These are phyloP conservation scores for Sporothrix phasma DNA, from an alignment of 2,329 filamentous ascomycete genomes.

Conservation along the genomic window DNA sequence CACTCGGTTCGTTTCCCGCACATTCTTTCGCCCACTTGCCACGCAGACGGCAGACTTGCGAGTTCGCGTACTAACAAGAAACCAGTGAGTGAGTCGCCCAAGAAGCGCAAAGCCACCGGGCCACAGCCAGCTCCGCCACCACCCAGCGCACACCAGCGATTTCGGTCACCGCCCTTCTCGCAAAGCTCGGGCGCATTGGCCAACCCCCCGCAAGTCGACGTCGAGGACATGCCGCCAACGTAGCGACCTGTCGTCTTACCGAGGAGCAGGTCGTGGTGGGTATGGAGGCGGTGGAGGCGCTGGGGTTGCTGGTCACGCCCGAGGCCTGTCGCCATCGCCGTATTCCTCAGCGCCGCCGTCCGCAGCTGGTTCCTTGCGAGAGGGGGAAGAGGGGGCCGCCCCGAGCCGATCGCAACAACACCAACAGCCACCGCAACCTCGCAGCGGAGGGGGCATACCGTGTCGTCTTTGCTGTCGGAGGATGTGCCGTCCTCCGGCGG, in stretches of 20 bases:
- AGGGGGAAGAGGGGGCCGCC: constrained; percentile 26
- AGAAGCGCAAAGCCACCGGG: constrained; percentile 70
- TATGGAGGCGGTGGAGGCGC: constrained; percentile 10
- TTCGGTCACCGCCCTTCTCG: constrained; percentile 46
- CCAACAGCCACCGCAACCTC: constrained; percentile 19
- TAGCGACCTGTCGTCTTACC: constrained; percentile 51
- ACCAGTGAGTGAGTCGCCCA: constrained; percentile 53
- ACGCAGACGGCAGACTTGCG: no score
- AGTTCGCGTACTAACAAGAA: constrained; percentile 20
- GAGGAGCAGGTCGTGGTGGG: constrained; percentile 24
- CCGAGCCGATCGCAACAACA: constrained; percentile 17
- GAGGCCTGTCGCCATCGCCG: constrained; percentile 23
- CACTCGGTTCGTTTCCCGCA: constrained; percentile 8
- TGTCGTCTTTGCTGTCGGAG: constrained; percentile 36
- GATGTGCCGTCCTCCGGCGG: constrained; percentile 25
- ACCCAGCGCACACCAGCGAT: constrained; percentile 36
- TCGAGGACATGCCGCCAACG: constrained; percentile 53
- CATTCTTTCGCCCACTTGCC: no score
- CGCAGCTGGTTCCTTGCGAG: constrained; percentile 27
- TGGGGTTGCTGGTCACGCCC: constrained; percentile 15
- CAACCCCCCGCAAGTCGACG: constrained; percentile 45
- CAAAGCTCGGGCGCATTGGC: constrained; percentile 36
- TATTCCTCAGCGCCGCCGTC: constrained; percentile 28
- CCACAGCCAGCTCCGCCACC: constrained; percentile 39
- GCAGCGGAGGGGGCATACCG: constrained; percentile 31